phyloP scores from a whole-genome alignment of 345 rosid species.

The Populus euphratica region DNA sequence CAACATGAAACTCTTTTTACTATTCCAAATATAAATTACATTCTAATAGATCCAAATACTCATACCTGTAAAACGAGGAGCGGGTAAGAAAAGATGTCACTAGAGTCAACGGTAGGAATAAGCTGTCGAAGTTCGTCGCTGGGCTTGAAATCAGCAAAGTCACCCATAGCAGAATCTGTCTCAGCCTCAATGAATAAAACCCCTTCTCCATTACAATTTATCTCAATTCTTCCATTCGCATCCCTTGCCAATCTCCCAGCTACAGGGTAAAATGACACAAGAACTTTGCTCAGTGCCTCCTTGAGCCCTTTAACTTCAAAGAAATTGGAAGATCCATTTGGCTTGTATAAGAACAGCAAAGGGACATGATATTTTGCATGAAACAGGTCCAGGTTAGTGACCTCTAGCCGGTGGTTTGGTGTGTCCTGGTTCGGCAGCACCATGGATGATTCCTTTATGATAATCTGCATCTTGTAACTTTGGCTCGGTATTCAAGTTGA shows the following conservation, averaged over 20 bases:
- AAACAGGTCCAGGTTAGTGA: slow-evolving; percentile 35
- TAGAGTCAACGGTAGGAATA: slow-evolving; percentile 1
- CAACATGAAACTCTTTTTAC: no score
- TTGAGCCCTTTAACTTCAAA: neutral
- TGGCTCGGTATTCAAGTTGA: no score
- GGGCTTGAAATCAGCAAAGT: neutral
- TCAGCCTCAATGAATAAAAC: slow-evolving; percentile 10
- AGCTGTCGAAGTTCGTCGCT: neutral
- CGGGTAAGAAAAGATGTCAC: slow-evolving; percentile 1
- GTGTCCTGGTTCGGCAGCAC: slow-evolving; percentile 32
- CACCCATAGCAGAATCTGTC: neutral
- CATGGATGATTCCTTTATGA: slow-evolving; percentile 25
- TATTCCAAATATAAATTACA: neutral
- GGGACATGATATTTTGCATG: slow-evolving; percentile 24
- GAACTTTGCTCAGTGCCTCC: slow-evolving; percentile 13
- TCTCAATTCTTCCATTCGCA: slow-evolving; percentile 1
- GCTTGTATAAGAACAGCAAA: slow-evolving; percentile 24
- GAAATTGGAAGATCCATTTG: slow-evolving; percentile 16
- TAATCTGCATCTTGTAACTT: slow-evolving; percentile 23
- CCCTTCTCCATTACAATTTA: slow-evolving; percentile 15
- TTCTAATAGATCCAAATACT: neutral
- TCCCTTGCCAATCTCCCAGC: slow-evolving; percentile 18
- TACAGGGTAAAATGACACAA: slow-evolving; percentile 12
- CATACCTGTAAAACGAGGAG: neutral
- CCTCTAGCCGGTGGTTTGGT: slow-evolving; percentile 26